Percentiles rank a stretch among this genome's conserved stretches.
Evolutionary conservation across 2,329 filamentous ascomycete genomes (phyloP).

Genomic region (Cladophialophora yegresii): DNA sequence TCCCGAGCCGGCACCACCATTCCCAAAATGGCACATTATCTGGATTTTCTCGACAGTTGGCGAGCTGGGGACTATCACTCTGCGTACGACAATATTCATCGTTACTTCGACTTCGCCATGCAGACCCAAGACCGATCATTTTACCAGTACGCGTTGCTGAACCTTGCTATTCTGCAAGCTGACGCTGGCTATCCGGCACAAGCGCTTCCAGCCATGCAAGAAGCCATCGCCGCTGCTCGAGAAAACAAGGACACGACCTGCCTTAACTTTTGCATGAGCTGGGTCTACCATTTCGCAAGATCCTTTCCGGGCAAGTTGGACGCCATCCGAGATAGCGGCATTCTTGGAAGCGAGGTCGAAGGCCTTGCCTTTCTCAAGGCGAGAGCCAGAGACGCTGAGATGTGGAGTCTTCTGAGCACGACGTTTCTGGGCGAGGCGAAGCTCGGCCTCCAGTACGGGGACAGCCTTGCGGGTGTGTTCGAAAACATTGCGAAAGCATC

Average conservation of each 20-base stretch:
- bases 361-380: slow-evolving; percentile 79
- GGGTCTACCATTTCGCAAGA: slow-evolving; percentile 93
- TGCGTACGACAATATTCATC: slow-evolving; percentile 86
- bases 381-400: slow-evolving; percentile 81
- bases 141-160: slow-evolving; percentile 93
- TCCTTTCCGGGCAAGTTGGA: slow-evolving; percentile 75
- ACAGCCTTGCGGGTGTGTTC: slow-evolving; percentile 62
- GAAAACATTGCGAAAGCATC: slow-evolving; percentile 81
- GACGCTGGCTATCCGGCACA: slow-evolving; percentile 92
- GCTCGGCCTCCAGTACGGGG: slow-evolving; percentile 68
- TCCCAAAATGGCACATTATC: slow-evolving; percentile 31
- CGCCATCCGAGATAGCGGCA: slow-evolving; percentile 68
- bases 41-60: slow-evolving; percentile 87
- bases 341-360: slow-evolving; percentile 77
- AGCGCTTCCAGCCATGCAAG: slow-evolving; percentile 90
- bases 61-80: slow-evolving; percentile 84
- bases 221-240: slow-evolving; percentile 89
- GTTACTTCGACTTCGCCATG: slow-evolving; percentile 97
- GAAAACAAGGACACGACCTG: slow-evolving; percentile 92
- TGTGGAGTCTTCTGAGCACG: slow-evolving; percentile 82
- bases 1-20: slow-evolving; percentile 46
- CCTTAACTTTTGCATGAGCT: slow-evolving; percentile 91
- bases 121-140: slow-evolving; percentile 78
- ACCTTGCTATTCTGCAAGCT: slow-evolving; percentile 87
- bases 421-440: slow-evolving; percentile 85